A percentile compares a stretch with the other conserved stretches of the same genome.
Conservation (phyloP, 2,329 filamentous ascomycete species). For the Alternaria alternata region DNA sequence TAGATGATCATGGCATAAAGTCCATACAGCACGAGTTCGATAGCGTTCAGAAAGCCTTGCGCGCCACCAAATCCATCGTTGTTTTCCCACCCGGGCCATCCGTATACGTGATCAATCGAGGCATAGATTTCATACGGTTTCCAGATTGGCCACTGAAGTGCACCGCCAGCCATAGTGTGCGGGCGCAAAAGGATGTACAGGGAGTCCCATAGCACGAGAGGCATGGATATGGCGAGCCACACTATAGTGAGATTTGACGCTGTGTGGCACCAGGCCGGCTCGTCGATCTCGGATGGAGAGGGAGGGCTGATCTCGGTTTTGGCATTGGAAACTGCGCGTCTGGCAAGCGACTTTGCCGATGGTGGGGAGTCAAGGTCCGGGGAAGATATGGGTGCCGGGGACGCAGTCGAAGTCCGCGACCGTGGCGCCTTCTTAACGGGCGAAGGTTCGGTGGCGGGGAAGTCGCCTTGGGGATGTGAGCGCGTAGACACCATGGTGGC, state of each 20-base stretch:
- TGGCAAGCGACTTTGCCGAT: constrained; percentile 26
- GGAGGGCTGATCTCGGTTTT: constrained; percentile 23
- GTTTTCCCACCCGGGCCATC: constrained; percentile 72
- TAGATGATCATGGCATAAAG: constrained; percentile 67
- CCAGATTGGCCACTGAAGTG: constrained; percentile 75
- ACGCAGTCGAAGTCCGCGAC: constrained; percentile 45
- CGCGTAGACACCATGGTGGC: constrained; percentile 52
- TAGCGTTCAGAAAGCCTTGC: constrained; percentile 72
- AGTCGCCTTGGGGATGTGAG: constrained; percentile 46
- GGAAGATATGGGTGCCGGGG: constrained; percentile 36
- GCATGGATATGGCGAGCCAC: constrained; percentile 79
- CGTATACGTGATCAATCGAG: constrained; percentile 81
- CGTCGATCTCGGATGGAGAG: constrained; percentile 30
- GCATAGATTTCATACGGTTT: constrained; percentile 83
- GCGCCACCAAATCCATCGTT: constrained; percentile 79
- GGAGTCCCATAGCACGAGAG: constrained; percentile 83
- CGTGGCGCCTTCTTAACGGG: constrained; percentile 48
- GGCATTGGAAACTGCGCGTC: constrained; percentile 36
- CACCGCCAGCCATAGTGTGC: constrained; percentile 80
- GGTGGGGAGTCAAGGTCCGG: constrained; percentile 31
- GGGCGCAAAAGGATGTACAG: constrained; percentile 82
- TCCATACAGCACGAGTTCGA: constrained; percentile 73
- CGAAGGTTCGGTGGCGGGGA: constrained; percentile 47
- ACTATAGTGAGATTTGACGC: constrained; percentile 67
- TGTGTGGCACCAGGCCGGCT: constrained; percentile 63